These are phyloP conservation scores for Eucalyptus grandis DNA, from an alignment of 345 rosid genomes.

Conservation along the genomic window DNA sequence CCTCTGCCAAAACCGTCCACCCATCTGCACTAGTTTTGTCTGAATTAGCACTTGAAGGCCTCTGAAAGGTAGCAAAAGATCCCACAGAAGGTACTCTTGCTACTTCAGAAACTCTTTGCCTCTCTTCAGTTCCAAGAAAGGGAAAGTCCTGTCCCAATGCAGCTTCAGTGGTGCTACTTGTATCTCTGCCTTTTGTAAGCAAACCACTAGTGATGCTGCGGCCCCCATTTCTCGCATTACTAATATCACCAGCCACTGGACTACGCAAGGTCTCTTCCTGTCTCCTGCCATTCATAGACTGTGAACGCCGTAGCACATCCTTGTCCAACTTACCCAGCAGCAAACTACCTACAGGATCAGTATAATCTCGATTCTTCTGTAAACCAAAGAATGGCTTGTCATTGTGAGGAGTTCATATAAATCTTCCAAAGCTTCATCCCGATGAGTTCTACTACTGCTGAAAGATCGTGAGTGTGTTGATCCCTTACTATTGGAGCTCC, in stretches of 20 bases:
- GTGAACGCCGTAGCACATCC: conserved; percentile 35
- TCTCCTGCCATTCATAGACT: conserved; percentile 35
- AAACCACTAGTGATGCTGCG: conserved; percentile 12
- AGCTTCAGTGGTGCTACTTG: conserved; percentile 7
- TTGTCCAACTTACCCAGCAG: conserved; percentile 23
- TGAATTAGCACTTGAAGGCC: conserved; percentile 32
- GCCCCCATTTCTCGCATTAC: conserved; percentile 16
- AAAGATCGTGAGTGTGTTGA: conserved; percentile 18
- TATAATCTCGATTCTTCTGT: conserved; percentile 23
- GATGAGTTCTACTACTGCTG: conserved; percentile 19
- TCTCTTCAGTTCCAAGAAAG: conserved; percentile 42
- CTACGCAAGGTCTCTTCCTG: conserved; percentile 24
- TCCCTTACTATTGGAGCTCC: conserved; percentile 28
- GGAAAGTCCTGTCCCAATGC: conserved; percentile 64
- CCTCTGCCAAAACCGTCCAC: conserved; percentile 69
- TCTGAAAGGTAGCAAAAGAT: conserved; percentile 28
- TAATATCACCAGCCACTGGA: conserved; percentile 16
- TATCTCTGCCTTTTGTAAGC: conserved; percentile 2
- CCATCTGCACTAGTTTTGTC: conserved; percentile 27
- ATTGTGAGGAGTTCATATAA: conserved; percentile 14
- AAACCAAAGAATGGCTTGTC: conserved; percentile 29
- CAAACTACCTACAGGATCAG: conserved; percentile 22
- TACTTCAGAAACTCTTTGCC: conserved; percentile 24
- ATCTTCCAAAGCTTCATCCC: conserved; percentile 21
- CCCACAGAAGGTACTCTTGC: conserved; percentile 58